Conservation (phyloP, 352 stramenopile species). For the Aphanomyces stellatus region DNA sequence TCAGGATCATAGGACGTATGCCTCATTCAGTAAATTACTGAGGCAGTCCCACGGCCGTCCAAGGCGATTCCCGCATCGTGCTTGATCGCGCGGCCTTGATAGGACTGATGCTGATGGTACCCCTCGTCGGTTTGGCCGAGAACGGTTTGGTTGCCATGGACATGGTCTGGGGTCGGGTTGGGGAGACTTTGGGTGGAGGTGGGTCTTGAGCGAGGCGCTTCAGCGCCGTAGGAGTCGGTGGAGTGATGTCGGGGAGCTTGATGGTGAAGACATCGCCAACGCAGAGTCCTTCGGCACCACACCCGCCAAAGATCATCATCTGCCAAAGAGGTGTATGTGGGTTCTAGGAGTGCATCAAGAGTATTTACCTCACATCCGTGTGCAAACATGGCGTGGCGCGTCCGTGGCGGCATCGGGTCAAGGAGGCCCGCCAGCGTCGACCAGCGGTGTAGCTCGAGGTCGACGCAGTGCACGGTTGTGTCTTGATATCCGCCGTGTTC, state of each 20-base stretch:
- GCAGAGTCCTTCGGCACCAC: slow-evolving; percentile 4
- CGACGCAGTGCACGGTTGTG: neutral
- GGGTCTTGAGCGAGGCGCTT: neutral
- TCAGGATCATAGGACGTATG: no score
- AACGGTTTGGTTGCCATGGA: neutral
- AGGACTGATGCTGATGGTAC: neutral
- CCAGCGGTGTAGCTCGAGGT: slow-evolving; percentile 8
- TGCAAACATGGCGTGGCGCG: neutral
- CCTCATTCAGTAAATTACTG: no score
- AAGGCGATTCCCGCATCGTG: neutral
- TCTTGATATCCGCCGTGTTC: neutral
- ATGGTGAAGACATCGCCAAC: slow-evolving; percentile 12
- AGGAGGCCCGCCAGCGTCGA: slow-evolving; percentile 1
- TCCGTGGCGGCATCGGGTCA: slow-evolving; percentile 5
- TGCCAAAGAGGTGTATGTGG: neutral
- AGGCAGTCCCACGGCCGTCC: neutral
- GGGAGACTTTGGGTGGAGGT: neutral
- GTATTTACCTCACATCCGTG: neutral
- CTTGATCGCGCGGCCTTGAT: no score
- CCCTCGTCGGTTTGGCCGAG: neutral
- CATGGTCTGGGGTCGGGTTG: neutral
- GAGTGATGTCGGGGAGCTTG: neutral
- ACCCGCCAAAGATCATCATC: slow-evolving; percentile 19
- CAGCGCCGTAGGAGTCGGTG: neutral
- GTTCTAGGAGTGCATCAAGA: no score